Conservation (phyloP, 768 basidiomycete genomes). For the Punctularia strigosozonata region DNA sequence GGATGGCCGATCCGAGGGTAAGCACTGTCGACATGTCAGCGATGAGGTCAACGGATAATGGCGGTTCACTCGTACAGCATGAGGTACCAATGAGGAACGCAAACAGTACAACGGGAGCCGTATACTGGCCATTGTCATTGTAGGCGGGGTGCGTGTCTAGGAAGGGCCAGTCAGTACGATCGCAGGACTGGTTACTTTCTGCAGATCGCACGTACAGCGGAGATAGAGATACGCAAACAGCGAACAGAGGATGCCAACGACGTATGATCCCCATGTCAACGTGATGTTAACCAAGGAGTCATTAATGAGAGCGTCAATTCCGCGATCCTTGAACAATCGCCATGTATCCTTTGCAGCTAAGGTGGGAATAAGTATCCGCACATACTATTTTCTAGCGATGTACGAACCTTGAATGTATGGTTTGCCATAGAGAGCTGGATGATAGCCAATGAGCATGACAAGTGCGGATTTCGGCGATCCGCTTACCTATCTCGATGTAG, state of each 20-base stretch:
- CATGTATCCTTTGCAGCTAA: conserved; percentile 84
- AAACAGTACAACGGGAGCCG: conserved; percentile 66
- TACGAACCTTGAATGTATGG: conserved; percentile 59
- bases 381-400: too few species aligned
- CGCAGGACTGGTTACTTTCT: not conserved
- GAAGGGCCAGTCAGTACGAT: conserved; percentile 3
- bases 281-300: conserved; percentile 75
- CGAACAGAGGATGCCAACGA: conserved; percentile 59
- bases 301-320: conserved; percentile 70
- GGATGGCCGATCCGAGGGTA: conserved; percentile 62
- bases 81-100: conserved; percentile 70
- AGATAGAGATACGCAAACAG: conserved; percentile 73
- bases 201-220: conserved; percentile 33
- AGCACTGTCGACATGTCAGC: conserved; percentile 28
- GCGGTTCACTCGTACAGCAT: conserved; percentile 39
- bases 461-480: conserved; percentile 4
- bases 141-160: conserved; percentile 66
- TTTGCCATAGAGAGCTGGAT: conserved; percentile 70
- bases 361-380: too few species aligned
- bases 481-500: conserved; percentile 73
- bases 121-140: conserved; percentile 64
- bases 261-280: conserved; percentile 72
- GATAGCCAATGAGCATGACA: conserved; percentile 1
- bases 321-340: conserved; percentile 64
- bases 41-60: not conserved